These are phyloP conservation scores for Solanum hybrid DNA, from an alignment of 305 asterid species.

Conservation along the genomic window DNA sequence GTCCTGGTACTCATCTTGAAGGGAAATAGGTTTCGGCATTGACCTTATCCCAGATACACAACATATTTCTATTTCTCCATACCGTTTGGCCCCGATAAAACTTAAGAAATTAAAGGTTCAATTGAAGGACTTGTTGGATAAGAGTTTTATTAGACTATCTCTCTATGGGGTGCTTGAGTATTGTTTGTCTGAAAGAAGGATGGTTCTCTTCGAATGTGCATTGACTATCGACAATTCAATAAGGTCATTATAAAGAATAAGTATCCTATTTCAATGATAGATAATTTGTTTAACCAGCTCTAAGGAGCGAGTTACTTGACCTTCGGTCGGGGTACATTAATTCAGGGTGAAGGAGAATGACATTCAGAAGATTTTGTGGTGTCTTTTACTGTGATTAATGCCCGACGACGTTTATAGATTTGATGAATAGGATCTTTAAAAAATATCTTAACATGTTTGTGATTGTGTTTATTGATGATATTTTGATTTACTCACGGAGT, in stretches of 20 bases:
- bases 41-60: not conserved
- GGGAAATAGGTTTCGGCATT: not conserved
- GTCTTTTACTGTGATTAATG: too few species aligned
- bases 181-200: not conserved
- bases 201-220: not conserved
- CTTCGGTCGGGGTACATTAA: not conserved
- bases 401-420: too few species aligned
- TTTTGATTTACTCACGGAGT: not conserved
- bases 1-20: not conserved
- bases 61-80: not conserved
- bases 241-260: not conserved
- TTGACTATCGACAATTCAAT: not conserved
- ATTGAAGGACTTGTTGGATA: not conserved
- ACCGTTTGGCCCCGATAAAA: not conserved
- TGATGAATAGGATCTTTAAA: not conserved
- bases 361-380: not conserved
- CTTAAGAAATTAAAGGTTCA: not conserved
- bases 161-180: not conserved
- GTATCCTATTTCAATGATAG: not conserved
- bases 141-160: not conserved
- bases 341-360: not conserved
- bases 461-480: not conserved
- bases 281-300: not conserved
- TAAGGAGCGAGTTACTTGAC: not conserved
- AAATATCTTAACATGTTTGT: not conserved